Evolutionary conservation across 2,329 filamentous ascomycete species (phyloP), one percentile per base, ranked within the genome.

Genomic region (Knufia fluminis): DNA sequence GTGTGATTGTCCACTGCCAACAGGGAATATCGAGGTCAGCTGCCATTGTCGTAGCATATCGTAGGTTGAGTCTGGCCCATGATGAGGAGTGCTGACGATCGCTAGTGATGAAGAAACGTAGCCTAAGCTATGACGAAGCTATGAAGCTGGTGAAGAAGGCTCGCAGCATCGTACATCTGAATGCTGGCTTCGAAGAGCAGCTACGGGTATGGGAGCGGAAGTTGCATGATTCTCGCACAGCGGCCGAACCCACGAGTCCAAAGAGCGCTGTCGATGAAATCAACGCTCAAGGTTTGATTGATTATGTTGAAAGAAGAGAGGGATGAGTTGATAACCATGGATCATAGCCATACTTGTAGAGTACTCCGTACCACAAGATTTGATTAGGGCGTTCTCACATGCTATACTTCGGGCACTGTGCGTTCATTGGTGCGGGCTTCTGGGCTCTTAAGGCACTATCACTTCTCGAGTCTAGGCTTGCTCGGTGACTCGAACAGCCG

Each of bases 21-120:
- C 57, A 60, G 41, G 59, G 57, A 3, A 56, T 60, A 23, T 59
- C 57, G 19, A 56, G 57, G 6, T 58, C 54, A 10, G 55, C 53
- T 4, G 50, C 55, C 16, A 48, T 60, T 19, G 43, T 59, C 24
- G 46, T 59, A 20, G 59, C 51, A 40, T 60, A 56, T 38, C 45
- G 59, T 60, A 48, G 51, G 57, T 56, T 16, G 31, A 20, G 9
- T 45, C 19, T 3, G 26, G 28, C 19, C 4, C 24, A 45, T 4
- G 19, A 14, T n/a, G 24, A 26, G 17, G 9, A n/a, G 32, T 24
- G 12, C 10, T 44, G n/a, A 24, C 33, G 23, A 17, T 12, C 9
- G 22, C 22, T 26, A 59, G 57, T 59, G 47, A 59, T 59, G 56
- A 52, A 52, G 24, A 53, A 53, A 6, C 41, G 49, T 23, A 36